phyloP scores from a whole-genome alignment of 2,329 filamentous ascomycete genomes.

The Exophiala lecanii-corni region DNA sequence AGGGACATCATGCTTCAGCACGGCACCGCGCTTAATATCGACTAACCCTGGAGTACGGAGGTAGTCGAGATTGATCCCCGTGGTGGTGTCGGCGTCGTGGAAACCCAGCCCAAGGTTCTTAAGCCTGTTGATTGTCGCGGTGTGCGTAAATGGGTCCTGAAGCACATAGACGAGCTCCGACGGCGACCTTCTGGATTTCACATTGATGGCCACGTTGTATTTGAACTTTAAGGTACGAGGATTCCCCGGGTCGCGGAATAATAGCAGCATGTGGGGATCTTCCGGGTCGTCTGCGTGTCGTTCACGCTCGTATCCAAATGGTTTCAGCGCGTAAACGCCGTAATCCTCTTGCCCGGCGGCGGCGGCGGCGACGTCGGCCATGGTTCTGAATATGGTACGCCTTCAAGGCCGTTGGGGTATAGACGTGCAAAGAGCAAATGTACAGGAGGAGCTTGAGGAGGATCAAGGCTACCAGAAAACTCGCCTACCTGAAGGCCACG shows the following conservation, averaged over 20 bases:
- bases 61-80: background rate
- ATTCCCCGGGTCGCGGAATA: background rate
- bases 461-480: no score
- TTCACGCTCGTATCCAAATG: constrained; percentile 1
- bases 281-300: background rate
- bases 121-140: background rate
- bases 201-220: constrained; percentile 1
- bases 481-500: no score
- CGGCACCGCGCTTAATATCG: background rate
- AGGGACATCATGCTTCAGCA: background rate
- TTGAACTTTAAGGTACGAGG: background rate
- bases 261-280: background rate
- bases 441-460: background rate
- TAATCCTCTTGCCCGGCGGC: background rate
- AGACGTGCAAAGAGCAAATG: no score
- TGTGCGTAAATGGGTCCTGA: background rate
- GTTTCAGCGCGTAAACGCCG: background rate
- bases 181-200: background rate
- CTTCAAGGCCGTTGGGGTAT: no score
- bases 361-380: no score
- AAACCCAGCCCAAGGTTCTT: background rate
- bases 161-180: background rate
- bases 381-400: no score
- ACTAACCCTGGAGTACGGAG: background rate
- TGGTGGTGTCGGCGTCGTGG: background rate